Percentiles rank a stretch among this genome's conserved stretches.
phyloP scores from a whole-genome alignment of 495 filamentous ascomycete species.

The Astrothelium macrocarpum region DNA sequence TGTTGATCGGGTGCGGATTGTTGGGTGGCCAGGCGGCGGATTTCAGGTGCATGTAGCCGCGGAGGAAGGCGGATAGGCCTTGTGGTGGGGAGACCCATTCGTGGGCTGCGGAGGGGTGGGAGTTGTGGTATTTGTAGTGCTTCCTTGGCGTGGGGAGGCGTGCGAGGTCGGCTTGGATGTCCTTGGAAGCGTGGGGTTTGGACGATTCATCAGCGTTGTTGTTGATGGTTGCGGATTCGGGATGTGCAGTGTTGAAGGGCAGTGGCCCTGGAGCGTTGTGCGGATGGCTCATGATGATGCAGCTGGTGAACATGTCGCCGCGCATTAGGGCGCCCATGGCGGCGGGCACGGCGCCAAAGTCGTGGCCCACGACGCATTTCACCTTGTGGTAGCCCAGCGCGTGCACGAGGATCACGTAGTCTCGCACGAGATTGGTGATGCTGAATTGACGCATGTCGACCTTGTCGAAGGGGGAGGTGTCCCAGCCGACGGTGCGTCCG shows the following conservation, averaged over 20 bases:
- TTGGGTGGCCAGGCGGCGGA: slow-evolving; percentile 51
- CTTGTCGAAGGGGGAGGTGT: slow-evolving; percentile 38
- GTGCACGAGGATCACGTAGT: slow-evolving; percentile 51
- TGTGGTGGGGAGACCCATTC: slow-evolving; percentile 49
- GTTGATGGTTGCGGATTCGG: slow-evolving; percentile 6
- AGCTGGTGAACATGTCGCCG: slow-evolving; percentile 52
- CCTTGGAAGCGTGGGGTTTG: slow-evolving; percentile 11
- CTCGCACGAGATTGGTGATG: slow-evolving; percentile 50
- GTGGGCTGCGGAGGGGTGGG: slow-evolving; percentile 41
- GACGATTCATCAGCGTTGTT: neutral
- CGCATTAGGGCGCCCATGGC: slow-evolving; percentile 51
- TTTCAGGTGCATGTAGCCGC: slow-evolving; percentile 62
- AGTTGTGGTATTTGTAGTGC: slow-evolving; percentile 66
- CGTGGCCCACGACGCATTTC: slow-evolving; percentile 55
- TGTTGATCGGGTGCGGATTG: slow-evolving; percentile 41
- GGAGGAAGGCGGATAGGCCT: slow-evolving; percentile 48
- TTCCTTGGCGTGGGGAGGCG: slow-evolving; percentile 44
- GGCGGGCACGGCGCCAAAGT: slow-evolving; percentile 53
- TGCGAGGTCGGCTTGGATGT: slow-evolving; percentile 49
- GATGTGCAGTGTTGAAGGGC: slow-evolving; percentile 42
- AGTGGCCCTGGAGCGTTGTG: slow-evolving; percentile 42
- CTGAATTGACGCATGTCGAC: slow-evolving; percentile 50
- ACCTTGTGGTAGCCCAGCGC: slow-evolving; percentile 50
- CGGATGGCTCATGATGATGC: slow-evolving; percentile 48
- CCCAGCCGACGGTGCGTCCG: slow-evolving; percentile 56